A percentile compares a stretch with the other conserved stretches of the same genome.
Conservation (phyloP, 805 yeast genomes). For the Kregervanrija fluxuum region DNA sequence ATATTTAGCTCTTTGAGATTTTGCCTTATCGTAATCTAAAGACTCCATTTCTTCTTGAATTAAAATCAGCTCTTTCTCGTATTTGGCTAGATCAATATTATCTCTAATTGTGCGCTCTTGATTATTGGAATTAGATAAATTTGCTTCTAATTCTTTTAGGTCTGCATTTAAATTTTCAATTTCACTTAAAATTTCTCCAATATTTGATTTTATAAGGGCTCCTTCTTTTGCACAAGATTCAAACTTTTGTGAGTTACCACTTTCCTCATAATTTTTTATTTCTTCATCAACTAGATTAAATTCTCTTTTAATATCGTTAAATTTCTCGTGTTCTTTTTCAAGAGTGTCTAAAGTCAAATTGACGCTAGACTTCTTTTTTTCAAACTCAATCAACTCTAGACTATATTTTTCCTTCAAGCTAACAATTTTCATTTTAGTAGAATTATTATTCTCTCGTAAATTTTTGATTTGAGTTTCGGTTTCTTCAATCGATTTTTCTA, state of each 20-base stretch:
- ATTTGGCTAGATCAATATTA: conserved; percentile 38
- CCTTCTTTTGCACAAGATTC: conserved; percentile 24
- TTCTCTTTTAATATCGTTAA: conserved; percentile 37
- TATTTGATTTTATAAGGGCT: conserved; percentile 14
- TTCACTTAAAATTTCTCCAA: background rate
- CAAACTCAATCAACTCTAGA: background rate
- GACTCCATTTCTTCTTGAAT: conserved; percentile 20
- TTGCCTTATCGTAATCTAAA: conserved; percentile 41
- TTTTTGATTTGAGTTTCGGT: conserved; percentile 20
- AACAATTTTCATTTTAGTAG: background rate
- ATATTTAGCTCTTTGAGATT: conserved; percentile 50
- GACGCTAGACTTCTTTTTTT: background rate
- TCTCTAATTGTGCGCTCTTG: conserved; percentile 52
- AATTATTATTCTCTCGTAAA: conserved; percentile 3
- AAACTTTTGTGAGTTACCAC: conserved; percentile 12
- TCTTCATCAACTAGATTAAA: conserved; percentile 38
- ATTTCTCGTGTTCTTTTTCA: conserved; percentile 18
- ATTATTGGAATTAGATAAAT: conserved; percentile 44
- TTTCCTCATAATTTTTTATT: conserved; percentile 26
- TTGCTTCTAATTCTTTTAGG: conserved; percentile 59
- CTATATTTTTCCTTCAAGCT: background rate
- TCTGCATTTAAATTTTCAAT: conserved; percentile 40
- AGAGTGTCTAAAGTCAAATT: background rate
- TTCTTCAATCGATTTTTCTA: conserved; percentile 33
- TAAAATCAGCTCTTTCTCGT: conserved; percentile 30